Base-by-base conservation (phyloP, 352 stramenopile species). In the Hyaloperonospora brassicae region DNA sequence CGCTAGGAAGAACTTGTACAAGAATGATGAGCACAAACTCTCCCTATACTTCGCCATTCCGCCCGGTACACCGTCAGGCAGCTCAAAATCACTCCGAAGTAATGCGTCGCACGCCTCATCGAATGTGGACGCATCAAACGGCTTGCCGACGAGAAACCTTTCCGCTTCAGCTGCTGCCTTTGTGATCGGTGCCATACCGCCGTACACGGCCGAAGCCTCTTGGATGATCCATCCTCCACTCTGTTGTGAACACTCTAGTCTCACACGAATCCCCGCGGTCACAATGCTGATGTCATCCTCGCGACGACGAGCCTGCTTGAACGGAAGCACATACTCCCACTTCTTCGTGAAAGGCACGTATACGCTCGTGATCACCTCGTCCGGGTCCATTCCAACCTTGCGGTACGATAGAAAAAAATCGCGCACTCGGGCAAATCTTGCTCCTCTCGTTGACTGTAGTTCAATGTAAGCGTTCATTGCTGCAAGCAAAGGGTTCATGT, bases 211-310 rank as follows among this genome's bases (percentile, higher is more conserved):
- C 10, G 76, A 84, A 0, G 71, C 74, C 36, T 85, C 67, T 1
- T 66, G 42, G 30, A 89, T 87, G 2, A 66, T 88, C 68, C 82
- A 97, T 7, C 81, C 72, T n/a, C 82, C 80, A 55, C 89, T 87
- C 10, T 57, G 31, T 43, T 13, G 76, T 61, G 47, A 80, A 8
- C 68, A 75, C 34, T 78, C 66, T 8, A 98, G 61, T 31, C 72
- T 65, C 3, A 98, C 76, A 9, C 86, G 82, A 64, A 98, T 96
- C 13, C 91, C 91, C 2, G 82, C 79, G 1, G 93, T 98, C 40
- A 98, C 95, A 59, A 98, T 98, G 56, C 79, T 96, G 49, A 98
- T 98, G 65, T 98, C 95, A 70, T 98, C 95, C 68, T 98, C 95
- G 14, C 95, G 73, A 34, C 95, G 76, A 12, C 93, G 77, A 22